Base-by-base conservation (phyloP, 2,329 filamentous ascomycete genomes). In the Xylogone sp. region DNA sequence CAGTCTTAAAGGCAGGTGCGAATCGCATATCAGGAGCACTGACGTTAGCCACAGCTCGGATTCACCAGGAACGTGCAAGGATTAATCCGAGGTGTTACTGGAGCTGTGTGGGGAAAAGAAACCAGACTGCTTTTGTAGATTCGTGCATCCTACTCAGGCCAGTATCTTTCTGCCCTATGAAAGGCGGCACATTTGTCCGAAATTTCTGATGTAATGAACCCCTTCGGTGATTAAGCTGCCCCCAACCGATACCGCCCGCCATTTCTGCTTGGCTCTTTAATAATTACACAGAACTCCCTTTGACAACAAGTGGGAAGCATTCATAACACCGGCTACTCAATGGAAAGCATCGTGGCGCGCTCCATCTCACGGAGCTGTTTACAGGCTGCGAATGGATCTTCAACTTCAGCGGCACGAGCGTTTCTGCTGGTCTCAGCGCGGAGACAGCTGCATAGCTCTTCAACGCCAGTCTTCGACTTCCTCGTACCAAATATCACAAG, bases 391-490 rank as follows among this genome's bases (percentile, higher is more conserved):
- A 46, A 53, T 20, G 47, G 59, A 6, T 44, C 45, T n/a, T 48
- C 58, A 1, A 34, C 53, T 7, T 62, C 61, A 19, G 53, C 57
- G 20, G 59, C 58, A 12, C 56, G 59, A 59, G 53, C 58, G 46
- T 65, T 65, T 47, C 55, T 66, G 24, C 58, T 61, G 46, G 52
- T 64, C 43, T 52, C 56, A 3, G 57, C 61, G 13, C 56, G 53
- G 50, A 58, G 56, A 55, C 44, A 52, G 18, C 31, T 60, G 16
- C 49, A 55, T 42, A 59, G 20, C 43, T 46, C 57, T 50, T 54
- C 62, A 16, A 53, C 48, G 43, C 62, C 56, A 46, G 42, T 61
- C 42, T 59, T 63, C 34, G 63, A 65, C 39, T 66, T 67, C 49
- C 59, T 66, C 19, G 43, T 59, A 12, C 63, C 64, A 19, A 55